Evolutionary conservation across 192 early-diverging fungal species (phyloP).

Genomic region (Diversispora epigaea): DNA sequence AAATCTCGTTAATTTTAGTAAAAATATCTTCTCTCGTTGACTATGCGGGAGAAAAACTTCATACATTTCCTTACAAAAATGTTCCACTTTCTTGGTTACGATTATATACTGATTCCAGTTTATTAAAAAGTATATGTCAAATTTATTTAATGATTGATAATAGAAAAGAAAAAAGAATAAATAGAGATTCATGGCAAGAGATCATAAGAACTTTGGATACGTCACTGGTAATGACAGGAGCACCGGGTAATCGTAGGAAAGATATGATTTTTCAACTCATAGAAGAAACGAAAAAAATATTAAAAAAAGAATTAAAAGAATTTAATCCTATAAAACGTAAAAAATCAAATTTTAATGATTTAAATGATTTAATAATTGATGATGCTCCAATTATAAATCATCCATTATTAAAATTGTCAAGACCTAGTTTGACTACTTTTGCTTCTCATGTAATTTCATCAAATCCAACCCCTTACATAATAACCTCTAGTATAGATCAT

Average conservation of each 20-base stretch:
- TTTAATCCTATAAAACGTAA: not conserved
- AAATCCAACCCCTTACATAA: conserved; percentile 49
- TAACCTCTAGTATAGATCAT: conserved; percentile 53
- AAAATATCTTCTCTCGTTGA: conserved; percentile 36
- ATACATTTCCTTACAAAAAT: conserved; percentile 48
- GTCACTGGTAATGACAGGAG: conserved; percentile 58
- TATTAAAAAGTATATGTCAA: conserved; percentile 38
- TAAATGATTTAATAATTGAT: not conserved
- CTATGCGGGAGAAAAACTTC: conserved; percentile 39
- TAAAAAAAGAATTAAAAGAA: conserved; percentile 19
- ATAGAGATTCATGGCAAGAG: conserved; percentile 17
- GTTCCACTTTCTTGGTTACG: conserved; percentile 53
- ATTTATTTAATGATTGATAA: conserved; percentile 7
- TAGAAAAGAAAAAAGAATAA: not conserved
- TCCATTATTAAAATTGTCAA: conserved; percentile 34
- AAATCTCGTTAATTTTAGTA: conserved; percentile 3
- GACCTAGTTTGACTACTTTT: conserved; percentile 44
- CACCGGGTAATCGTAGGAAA: conserved; percentile 40
- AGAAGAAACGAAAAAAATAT: conserved; percentile 24
- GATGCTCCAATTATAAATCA: conserved; percentile 29
- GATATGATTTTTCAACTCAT: conserved; percentile 37
- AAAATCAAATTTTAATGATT: conserved; percentile 19
- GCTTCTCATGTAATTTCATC: conserved; percentile 37
- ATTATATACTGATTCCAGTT: conserved; percentile 50
- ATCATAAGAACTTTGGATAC: conserved; percentile 52